A percentile compares a stretch with the other conserved stretches of the same genome.
These are phyloP conservation scores for Penicillium herquei DNA, from an alignment of 495 filamentous ascomycete species.

Conservation along the genomic window DNA sequence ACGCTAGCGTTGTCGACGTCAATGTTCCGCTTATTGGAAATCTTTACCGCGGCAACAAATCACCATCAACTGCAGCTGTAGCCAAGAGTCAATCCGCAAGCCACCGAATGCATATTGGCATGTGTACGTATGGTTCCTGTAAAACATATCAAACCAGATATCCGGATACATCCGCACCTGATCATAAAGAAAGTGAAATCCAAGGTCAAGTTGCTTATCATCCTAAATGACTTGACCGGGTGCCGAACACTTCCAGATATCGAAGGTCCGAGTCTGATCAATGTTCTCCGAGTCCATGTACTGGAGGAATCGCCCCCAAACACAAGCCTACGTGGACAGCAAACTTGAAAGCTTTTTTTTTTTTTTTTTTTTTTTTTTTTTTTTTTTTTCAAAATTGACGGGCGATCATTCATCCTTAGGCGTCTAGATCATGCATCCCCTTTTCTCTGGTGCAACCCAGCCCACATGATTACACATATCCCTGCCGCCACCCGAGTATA, in stretches of 20 bases:
- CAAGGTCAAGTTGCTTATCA: no score
- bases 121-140: background rate
- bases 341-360: no score
- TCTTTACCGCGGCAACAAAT: constrained; percentile 4
- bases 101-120: constrained; percentile 1
- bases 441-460: constrained; percentile 12
- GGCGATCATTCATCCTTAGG: background rate
- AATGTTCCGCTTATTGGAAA: background rate
- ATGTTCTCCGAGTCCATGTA: no score
- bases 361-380: no score
- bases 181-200: no score
- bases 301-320: no score
- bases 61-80: background rate
- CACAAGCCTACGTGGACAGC: no score
- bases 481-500: constrained; percentile 16
- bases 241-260: no score
- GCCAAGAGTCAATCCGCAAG: constrained; percentile 9
- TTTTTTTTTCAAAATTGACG: background rate
- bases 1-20: background rate
- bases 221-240: no score
- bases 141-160: background rate
- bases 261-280: no score
- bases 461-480: constrained; percentile 10
- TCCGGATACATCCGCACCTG: background rate
- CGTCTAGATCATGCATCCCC: background rate